Base-by-base conservation (phyloP, 495 filamentous ascomycete genomes). In the Penicillium arizonense region DNA sequence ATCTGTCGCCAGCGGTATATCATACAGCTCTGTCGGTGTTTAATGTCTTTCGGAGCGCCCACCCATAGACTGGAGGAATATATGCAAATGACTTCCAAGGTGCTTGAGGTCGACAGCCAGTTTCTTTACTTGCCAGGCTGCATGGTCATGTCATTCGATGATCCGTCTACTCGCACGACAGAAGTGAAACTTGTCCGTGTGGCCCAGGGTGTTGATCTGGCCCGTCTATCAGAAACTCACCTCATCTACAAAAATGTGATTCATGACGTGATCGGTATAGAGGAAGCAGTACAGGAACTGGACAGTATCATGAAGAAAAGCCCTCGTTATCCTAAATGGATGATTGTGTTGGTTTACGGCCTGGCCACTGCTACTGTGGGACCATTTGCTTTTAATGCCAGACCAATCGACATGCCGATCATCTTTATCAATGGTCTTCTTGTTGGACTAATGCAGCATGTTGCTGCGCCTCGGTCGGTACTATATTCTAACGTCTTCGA, bases 121-220 rank as follows among this genome's bases (percentile, higher is more conserved):
- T 96, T 90, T 61, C 71, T 96, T 16, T 96, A 96, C 69, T 80
- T 95, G 3, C 92, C 92, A 2, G 89, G 89, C 11, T 93, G 88
- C 63, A 96, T 96, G 91, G 86, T 96, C 57, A 87, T 95, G 63
- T 90, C 89, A 2, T 96, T 96, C 57, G 91, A 95, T 62, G 91
- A 96, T 72, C 79, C 83, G 7, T 81, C 83, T 13, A 94, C 89
- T 1, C 88, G 95, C 56, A 96, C 91, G 1, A 88, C 90, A 8
- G 91, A 96, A 62, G 86, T 96, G 46, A 92, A 93, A 65, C 82
- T 97, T 26, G 84, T 97, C 14, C 83, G 88, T 9, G 76, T 82
- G 3, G 69, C 67, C 1, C 87, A 90, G 64, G 89, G 88, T 2
- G 77, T 97, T 21, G 87, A 97, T 68, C 77, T 97, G 2, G 88